These are phyloP conservation scores for Inonotus obliquus DNA, from an alignment of 1,284 basidiomycete genomes.

Conservation along the genomic window DNA sequence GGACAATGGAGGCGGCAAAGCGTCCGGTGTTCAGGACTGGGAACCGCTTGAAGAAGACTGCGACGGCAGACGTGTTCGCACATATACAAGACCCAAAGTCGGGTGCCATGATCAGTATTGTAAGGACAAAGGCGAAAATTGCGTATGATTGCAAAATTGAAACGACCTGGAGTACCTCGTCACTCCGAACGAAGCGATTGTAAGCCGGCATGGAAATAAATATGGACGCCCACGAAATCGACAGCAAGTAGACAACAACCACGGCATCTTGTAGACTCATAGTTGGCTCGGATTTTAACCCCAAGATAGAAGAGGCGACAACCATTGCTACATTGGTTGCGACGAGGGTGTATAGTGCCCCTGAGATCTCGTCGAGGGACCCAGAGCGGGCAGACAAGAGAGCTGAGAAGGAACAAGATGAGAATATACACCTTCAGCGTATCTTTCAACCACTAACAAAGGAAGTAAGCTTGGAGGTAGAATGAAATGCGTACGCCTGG, in stretches of 20 bases:
- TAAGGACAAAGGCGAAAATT: conserved; percentile 25
- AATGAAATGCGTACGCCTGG: conserved; percentile 20
- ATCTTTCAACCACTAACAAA: conserved; percentile 6
- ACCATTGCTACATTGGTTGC: conserved; percentile 28
- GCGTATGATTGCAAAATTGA: conserved; percentile 25
- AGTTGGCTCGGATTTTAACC: conserved; percentile 23
- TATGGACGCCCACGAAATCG: conserved; percentile 22
- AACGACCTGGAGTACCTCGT: conserved; percentile 15
- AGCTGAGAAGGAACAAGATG: conserved; percentile 16
- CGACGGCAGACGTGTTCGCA: conserved; percentile 23
- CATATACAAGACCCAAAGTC: conserved; percentile 21
- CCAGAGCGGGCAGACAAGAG: conserved; percentile 24
- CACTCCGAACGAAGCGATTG: conserved; percentile 19
- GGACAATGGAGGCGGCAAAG: conserved; percentile 20
- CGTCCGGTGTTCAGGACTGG: conserved; percentile 22
- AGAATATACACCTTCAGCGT: neutral
- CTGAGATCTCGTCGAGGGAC: conserved; percentile 24
- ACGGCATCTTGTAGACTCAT: conserved; percentile 27
- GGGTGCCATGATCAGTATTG: conserved; percentile 21
- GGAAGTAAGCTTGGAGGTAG: conserved; percentile 18
- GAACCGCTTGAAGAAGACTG: conserved; percentile 28
- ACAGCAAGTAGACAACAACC: conserved; percentile 12
- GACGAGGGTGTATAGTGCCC: conserved; percentile 26
- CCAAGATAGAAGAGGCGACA: conserved; percentile 26
- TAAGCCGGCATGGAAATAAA: conserved; percentile 22